These are phyloP conservation scores for Suillus luteus DNA, from an alignment of 768 basidiomycete genomes.

Conservation along the genomic window DNA sequence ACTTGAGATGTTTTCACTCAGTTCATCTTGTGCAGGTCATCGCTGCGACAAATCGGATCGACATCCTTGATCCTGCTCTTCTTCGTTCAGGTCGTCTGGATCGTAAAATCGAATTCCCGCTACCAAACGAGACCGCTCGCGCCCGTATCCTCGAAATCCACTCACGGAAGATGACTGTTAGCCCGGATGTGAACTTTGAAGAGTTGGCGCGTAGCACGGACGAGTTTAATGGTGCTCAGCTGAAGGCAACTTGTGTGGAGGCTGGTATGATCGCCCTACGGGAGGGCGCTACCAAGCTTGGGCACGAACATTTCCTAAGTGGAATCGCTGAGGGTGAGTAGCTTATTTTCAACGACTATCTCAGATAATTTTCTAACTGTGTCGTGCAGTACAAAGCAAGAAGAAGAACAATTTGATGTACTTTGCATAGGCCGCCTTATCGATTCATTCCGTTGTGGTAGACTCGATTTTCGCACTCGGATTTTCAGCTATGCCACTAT, in stretches of 20 bases:
- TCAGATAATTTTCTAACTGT: slow-evolving; percentile 19
- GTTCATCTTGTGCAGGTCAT: slow-evolving; percentile 67
- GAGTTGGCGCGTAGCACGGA: slow-evolving; percentile 96
- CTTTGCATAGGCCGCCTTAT: slow-evolving; percentile 61
- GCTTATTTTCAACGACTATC: slow-evolving; percentile 5
- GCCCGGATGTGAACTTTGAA: slow-evolving; percentile 90
- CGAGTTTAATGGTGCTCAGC: slow-evolving; percentile 96
- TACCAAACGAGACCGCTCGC: slow-evolving; percentile 95
- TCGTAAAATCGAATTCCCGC: slow-evolving; percentile 97
- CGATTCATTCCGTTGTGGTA: slow-evolving; percentile 4
- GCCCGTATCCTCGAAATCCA: slow-evolving; percentile 97
- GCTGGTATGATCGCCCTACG: slow-evolving; percentile 98
- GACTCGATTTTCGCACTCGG: neutral
- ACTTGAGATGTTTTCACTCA: slow-evolving; percentile 12
- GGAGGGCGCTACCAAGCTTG: slow-evolving; percentile 86
- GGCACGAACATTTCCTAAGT: slow-evolving; percentile 95
- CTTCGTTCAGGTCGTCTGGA: slow-evolving; percentile 97
- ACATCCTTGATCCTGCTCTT: slow-evolving; percentile 97
- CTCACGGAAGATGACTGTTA: slow-evolving; percentile 92
- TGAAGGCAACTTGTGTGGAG: slow-evolving; percentile 98
- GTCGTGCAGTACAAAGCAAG: slow-evolving; percentile 87
- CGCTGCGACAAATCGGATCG: slow-evolving; percentile 97
- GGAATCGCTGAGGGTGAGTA: slow-evolving; percentile 84
- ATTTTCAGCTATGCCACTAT: neutral
- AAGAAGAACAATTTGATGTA: slow-evolving; percentile 99